These are phyloP conservation scores for Botrytis medusae DNA, from an alignment of 2,329 filamentous ascomycete species.

Conservation along the genomic window DNA sequence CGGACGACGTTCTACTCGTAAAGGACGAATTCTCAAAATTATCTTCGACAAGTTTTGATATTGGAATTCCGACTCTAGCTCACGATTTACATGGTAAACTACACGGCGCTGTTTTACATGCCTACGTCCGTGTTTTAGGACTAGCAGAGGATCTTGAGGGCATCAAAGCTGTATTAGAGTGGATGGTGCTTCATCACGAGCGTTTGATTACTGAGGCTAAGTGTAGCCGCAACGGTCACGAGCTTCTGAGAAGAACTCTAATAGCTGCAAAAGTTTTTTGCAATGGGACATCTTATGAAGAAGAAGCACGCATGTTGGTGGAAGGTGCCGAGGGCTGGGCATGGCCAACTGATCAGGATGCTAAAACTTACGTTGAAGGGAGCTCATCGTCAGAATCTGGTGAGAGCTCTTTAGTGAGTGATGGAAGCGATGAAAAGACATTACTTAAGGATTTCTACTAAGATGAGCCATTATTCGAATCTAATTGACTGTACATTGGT, in stretches of 20 bases:
- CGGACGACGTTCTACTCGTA: slow-evolving; percentile 36
- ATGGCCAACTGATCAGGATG: slow-evolving; percentile 36
- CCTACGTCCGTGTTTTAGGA: slow-evolving; percentile 63
- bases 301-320: slow-evolving; percentile 29
- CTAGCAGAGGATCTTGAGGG: slow-evolving; percentile 58
- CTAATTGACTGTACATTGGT: background rate
- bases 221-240: slow-evolving; percentile 28
- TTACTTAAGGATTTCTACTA: background rate
- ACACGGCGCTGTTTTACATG: slow-evolving; percentile 50
- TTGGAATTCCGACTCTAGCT: slow-evolving; percentile 40
- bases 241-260: slow-evolving; percentile 29
- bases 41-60: slow-evolving; percentile 23
- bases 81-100: slow-evolving; percentile 49
- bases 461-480: background rate
- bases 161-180: slow-evolving; percentile 57
- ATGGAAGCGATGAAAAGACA: background rate
- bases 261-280: slow-evolving; percentile 31
- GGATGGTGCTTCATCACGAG: slow-evolving; percentile 55
- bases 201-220: slow-evolving; percentile 28
- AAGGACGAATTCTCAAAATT: slow-evolving; percentile 38
- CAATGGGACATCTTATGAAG: slow-evolving; percentile 24
- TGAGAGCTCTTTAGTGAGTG: background rate
- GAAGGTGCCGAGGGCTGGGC: slow-evolving; percentile 31
- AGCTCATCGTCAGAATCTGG: background rate
- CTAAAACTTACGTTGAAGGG: slow-evolving; percentile 10